Evolutionary conservation across 176 grass and related monocot species (phyloP).

Genomic region (Oryza brachyantha): DNA sequence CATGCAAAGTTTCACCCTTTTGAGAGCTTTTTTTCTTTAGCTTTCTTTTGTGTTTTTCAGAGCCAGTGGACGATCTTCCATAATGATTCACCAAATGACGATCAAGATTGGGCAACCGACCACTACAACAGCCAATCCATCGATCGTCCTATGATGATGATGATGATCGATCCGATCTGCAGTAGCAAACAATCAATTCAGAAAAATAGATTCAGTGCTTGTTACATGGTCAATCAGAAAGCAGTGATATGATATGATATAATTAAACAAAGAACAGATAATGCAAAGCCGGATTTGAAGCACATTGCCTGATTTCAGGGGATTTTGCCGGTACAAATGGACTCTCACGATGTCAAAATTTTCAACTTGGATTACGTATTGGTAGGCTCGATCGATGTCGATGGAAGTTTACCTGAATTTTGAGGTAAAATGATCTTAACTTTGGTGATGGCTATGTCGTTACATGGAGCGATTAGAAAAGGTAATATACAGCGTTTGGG

Average conservation of each 20-base stretch:
- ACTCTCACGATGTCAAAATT: not conserved
- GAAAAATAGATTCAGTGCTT: not conserved
- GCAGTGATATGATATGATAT: not conserved
- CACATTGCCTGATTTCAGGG: slow-evolving; percentile 33
- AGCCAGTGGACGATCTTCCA: not conserved
- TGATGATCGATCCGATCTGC: not conserved
- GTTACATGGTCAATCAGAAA: slow-evolving; percentile 20
- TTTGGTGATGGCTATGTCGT: not conserved
- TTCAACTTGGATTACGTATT: slow-evolving; percentile 9
- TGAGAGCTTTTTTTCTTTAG: not conserved
- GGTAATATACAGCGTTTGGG: not conserved
- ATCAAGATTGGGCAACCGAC: not conserved
- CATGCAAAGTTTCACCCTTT: not conserved
- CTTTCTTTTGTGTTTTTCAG: not conserved
- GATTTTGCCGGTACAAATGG: slow-evolving; percentile 29
- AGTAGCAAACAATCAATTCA: not conserved
- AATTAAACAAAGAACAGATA: not conserved
- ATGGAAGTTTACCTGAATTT: not conserved
- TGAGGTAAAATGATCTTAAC: not conserved
- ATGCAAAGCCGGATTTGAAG: slow-evolving; percentile 6
- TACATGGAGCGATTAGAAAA: not conserved
- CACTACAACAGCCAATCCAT: not conserved
- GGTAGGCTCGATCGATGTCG: slow-evolving; percentile 4
- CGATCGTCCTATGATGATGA: not conserved
- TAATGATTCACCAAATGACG: not conserved